These are phyloP conservation scores for Calocybe indica DNA, from an alignment of 768 basidiomycete genomes.

Conservation along the genomic window DNA sequence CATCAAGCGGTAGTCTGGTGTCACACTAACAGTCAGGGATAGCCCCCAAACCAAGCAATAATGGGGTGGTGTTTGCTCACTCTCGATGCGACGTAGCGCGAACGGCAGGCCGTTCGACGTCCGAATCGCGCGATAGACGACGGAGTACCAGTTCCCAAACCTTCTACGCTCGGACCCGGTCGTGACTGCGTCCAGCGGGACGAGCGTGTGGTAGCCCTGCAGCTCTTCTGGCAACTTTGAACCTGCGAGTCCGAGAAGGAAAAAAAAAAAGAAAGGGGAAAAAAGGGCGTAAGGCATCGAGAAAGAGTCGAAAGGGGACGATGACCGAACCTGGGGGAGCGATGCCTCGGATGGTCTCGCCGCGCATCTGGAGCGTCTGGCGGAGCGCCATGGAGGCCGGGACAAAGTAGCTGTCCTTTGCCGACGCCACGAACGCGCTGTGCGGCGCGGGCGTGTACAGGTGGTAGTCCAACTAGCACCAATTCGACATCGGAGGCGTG, in stretches of 20 bases:
- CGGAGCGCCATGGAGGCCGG: constrained; percentile 38
- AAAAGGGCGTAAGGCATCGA: not conserved
- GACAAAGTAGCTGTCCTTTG: constrained; percentile 63
- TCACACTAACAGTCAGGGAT: constrained; percentile 1
- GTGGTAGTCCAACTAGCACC: constrained; percentile 79
- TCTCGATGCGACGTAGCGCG: constrained; percentile 79
- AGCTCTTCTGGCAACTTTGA: constrained; percentile 77
- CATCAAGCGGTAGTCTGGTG: constrained; percentile 73
- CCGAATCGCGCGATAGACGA: constrained; percentile 78
- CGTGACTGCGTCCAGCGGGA: constrained; percentile 61
- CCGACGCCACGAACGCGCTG: constrained; percentile 41
- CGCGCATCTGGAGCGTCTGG: constrained; percentile 39
- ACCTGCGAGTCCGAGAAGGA: constrained; percentile 31
- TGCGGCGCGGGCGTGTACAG: constrained; percentile 76
- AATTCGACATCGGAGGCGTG: constrained; percentile 4
- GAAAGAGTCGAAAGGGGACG: not conserved
- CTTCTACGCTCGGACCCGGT: constrained; percentile 56
- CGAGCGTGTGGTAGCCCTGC: constrained; percentile 85
- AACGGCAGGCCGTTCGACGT: constrained; percentile 74
- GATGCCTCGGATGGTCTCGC: constrained; percentile 61
- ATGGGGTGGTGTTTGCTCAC: constrained; percentile 34
- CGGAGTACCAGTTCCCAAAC: constrained; percentile 80
- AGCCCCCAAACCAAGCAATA: constrained; percentile 4
- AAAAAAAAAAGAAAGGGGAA: not conserved
- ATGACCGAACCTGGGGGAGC: constrained; percentile 16